A percentile compares a stretch with the other conserved stretches of the same genome.
Evolutionary conservation across 2,329 filamentous ascomycete genomes (phyloP).

Genomic region (Spiromastix sp.): DNA sequence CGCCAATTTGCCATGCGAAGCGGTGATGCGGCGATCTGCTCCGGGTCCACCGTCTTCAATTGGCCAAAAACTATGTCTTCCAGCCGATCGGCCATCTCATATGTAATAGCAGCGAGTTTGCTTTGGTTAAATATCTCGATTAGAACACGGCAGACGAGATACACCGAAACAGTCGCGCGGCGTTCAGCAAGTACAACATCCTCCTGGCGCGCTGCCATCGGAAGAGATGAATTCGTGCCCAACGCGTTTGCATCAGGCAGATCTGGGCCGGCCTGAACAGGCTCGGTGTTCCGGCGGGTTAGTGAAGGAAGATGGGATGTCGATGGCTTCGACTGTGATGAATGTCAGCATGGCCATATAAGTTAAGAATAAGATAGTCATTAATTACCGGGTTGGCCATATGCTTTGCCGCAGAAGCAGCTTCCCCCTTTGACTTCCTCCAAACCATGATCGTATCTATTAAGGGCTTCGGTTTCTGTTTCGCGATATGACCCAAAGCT

Average conservation of each 20-base stretch:
- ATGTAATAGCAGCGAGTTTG: constrained; percentile 67
- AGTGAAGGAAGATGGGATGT: constrained; percentile 37
- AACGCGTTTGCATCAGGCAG: constrained; percentile 22
- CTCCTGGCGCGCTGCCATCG: constrained; percentile 48
- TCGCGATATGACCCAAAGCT: constrained; percentile 87
- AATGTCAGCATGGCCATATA: background rate
- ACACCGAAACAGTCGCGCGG: constrained; percentile 87
- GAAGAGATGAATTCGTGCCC: constrained; percentile 15
- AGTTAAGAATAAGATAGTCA: background rate
- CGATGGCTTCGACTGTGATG: constrained; percentile 20
- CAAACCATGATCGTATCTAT: constrained; percentile 98
- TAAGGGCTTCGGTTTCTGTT: constrained; percentile 83
- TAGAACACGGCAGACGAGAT: constrained; percentile 85
- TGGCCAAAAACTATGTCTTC: constrained; percentile 97
- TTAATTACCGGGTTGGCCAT: constrained; percentile 21
- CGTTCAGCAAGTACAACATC: constrained; percentile 73
- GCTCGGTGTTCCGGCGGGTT: constrained; percentile 65
- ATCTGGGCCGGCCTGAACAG: constrained; percentile 40
- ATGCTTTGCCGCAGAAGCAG: constrained; percentile 57
- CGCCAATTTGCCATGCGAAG: constrained; percentile 92
- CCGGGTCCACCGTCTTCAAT: constrained; percentile 75
- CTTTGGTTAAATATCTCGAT: constrained; percentile 92
- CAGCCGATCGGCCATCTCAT: constrained; percentile 86
- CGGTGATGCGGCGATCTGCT: constrained; percentile 59
- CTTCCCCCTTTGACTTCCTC: constrained; percentile 92